Evolutionary conservation across 192 early-diverging fungal genomes (phyloP), one percentile per base, ranked within the genome.

Genomic region (Chytriomyces hyalinus): DNA sequence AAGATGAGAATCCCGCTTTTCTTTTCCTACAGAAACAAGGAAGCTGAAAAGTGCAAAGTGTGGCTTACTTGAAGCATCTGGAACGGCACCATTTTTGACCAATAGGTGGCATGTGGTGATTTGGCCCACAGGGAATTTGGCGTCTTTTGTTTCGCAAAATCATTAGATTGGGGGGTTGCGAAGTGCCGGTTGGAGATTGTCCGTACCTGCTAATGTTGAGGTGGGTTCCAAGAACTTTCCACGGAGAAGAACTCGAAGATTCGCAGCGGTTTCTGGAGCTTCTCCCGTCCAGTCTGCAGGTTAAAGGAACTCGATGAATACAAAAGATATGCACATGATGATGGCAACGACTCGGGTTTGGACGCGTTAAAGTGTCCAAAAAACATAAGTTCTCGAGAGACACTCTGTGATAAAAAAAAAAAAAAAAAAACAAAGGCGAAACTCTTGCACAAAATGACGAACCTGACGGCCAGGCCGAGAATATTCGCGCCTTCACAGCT

Each of bases 21-120:
- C 36, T 36, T 36, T 36, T 57, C 3, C 53, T 57, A 57, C 2
- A 13, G 0, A 57, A 57, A 57, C 36, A 67, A 26, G n/a, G 43
- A 46, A 45, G 26, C 10, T 47, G 68, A 50, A 70, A 17, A 67
- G 3, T 59, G 48, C 11, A 70, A 36, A 51, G 45, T 57, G 5
- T 11, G 47, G 45, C 49, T 57, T 57, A 57, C 53, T 20, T 57
- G 53, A 13, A 57, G 53, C 13, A 57, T 13, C 20, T 20, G 15
- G 15, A n/a, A 57, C 53, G 20, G 65, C 61, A 6, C 78, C 76
- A 26, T 79, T 70, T 65, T 80, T 81, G 49, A 86, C 43, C 11
- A 86, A 70, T 3, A 86, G 62, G 66, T 86, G 84, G 47, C 83
- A 81, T 6, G 80, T 82, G 5, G 82, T 84, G 20, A 79, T 84